These are phyloP conservation scores for Diaporthe longicolla DNA, from an alignment of 2,329 filamentous ascomycete species.

Conservation along the genomic window DNA sequence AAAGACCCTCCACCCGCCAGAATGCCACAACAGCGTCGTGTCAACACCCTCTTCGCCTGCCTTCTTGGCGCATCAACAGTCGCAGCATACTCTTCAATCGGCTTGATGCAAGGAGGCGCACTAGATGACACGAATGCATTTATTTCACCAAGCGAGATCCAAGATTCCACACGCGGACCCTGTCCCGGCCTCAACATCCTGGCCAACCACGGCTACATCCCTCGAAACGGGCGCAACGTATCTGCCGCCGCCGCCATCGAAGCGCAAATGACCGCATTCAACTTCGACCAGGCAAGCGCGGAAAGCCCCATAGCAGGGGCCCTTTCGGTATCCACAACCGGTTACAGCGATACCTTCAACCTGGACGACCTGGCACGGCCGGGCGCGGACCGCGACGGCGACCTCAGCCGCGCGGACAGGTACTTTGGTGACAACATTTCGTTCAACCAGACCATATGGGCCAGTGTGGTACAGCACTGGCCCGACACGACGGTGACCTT, in stretches of 20 bases:
- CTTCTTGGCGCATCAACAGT: background rate
- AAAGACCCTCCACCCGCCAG: no score
- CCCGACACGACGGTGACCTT: constrained; percentile 26
- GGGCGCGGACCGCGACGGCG: constrained; percentile 44
- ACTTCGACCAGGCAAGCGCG: constrained; percentile 30
- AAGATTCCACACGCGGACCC: constrained; percentile 44
- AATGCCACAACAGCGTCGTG: background rate
- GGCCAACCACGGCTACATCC: constrained; percentile 56
- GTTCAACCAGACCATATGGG: constrained; percentile 31
- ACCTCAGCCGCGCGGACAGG: constrained; percentile 49
- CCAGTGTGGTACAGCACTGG: constrained; percentile 14
- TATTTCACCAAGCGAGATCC: background rate
- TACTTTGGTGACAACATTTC: constrained; percentile 37
- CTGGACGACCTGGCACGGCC: constrained; percentile 44
- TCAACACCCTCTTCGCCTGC: background rate
- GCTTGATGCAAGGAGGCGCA: background rate
- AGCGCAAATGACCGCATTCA: constrained; percentile 46
- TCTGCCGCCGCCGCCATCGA: constrained; percentile 46
- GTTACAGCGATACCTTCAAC: constrained; percentile 44
- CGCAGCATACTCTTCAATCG: background rate
- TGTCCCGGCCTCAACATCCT: constrained; percentile 55
- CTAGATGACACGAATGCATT: background rate
- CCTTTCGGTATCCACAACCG: constrained; percentile 42
- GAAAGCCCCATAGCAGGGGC: constrained; percentile 50
- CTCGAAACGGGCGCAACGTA: constrained; percentile 50